phyloP scores from a whole-genome alignment of 106 monocot genomes.

The Phalaenopsis equestris region DNA sequence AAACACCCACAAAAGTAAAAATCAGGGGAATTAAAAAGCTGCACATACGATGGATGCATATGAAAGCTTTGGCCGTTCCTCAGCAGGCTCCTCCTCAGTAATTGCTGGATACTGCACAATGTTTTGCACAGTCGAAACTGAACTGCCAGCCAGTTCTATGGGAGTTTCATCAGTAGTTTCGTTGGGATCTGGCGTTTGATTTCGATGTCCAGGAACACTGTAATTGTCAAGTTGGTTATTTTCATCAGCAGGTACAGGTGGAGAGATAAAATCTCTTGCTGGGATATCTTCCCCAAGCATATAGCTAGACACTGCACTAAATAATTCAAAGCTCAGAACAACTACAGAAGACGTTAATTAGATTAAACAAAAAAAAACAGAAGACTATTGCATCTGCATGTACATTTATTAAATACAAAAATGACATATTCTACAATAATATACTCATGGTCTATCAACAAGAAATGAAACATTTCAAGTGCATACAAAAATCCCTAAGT shows the following conservation, averaged over 20 bases:
- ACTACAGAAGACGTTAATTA: background rate
- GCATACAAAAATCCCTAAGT: background rate
- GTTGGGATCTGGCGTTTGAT: conserved; percentile 28
- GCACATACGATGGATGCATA: conserved; percentile 76
- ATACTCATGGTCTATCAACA: background rate
- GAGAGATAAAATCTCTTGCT: conserved; percentile 11
- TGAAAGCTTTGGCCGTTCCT: conserved; percentile 55
- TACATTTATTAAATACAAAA: background rate
- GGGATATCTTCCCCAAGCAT: conserved; percentile 28
- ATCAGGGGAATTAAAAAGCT: background rate
- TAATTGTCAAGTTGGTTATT: conserved; percentile 34
- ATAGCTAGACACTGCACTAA: conserved; percentile 33
- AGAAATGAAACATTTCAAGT: background rate
- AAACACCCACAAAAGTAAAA: background rate
- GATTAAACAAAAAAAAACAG: background rate
- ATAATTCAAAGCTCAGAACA: background rate
- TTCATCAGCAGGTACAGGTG: conserved; percentile 30
- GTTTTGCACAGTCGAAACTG: conserved; percentile 29
- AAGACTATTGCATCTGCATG: too few species aligned
- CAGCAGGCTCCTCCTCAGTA: conserved; percentile 29
- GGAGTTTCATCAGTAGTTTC: conserved; percentile 36
- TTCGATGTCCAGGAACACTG: conserved; percentile 30
- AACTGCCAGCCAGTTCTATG: conserved; percentile 28
- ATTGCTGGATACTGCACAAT: conserved; percentile 10
- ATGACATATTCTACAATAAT: background rate